Base-by-base conservation (phyloP, 2,329 filamentous ascomycete genomes). In the Pseudocercospora cruenta region DNA sequence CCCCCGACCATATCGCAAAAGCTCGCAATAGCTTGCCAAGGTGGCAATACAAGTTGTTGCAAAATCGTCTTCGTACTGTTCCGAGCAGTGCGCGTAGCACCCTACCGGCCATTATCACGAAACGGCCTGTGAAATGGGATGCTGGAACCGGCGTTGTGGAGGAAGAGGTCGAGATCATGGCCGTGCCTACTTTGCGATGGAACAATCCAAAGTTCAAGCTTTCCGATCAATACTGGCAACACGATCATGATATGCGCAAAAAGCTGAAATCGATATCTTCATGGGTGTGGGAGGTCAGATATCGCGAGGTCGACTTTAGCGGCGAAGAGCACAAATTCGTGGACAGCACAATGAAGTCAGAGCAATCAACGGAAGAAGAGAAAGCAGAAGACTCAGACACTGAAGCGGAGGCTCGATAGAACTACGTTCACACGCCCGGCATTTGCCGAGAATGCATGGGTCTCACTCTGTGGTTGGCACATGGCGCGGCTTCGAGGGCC, bases 181-280 rank as follows among this genome's bases (percentile, higher is more conserved):
- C 60, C 14, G 21, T 68, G 24, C 67, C 67, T 6, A 39, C 64
- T 2, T 51, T 68, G 12, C 39, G 64, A n/a, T 68, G 67, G 67
- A 28, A 53, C 8, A 58, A 64, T 14, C 45, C 47, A 4, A 51
- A n/a, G n/a, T 55, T 22, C 28, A 39, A 31, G 16, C 36, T 14
- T 43, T n/a, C 19, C 4, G 31, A 14, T 24, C n/a, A 19, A 5
- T 24, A 19, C 24, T 26, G 19, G 31, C 16, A 58, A 33, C 28
- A 39, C 2, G 24, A 43, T 36, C 2, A 14, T 21, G 55, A 39
- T 2, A 39, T 24, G 55, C 28, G 55, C 6, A 8, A 14, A 3
- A 36, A 26, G 39, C 36, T 49, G 12, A 9, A 26, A 26, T 12
- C 16, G 4, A 8, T 21, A 10, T 1, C 26, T 4, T 12, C n/a